Evolutionary conservation across 805 yeast species (phyloP).

Genomic region (Candida sakaeoensis): DNA sequence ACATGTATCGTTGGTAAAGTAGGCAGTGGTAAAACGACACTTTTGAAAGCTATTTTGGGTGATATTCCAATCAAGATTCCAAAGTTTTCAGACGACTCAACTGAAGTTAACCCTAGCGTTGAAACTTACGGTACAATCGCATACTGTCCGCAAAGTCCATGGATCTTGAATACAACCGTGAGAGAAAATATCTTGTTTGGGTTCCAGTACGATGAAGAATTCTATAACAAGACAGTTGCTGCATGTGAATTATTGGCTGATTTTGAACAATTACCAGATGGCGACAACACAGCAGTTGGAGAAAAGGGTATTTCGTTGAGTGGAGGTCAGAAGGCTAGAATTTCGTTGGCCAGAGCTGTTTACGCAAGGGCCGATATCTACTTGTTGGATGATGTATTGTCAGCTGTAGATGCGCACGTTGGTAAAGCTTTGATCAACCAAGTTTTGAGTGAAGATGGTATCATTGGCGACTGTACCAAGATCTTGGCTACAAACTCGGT

Average conservation of each 20-base stretch:
- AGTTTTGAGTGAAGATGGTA: slow-evolving; percentile 29
- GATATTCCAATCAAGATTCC: slow-evolving; percentile 18
- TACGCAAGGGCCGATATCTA: slow-evolving; percentile 38
- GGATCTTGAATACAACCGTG: slow-evolving; percentile 39
- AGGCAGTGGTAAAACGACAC: slow-evolving; percentile 38
- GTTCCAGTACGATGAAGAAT: slow-evolving; percentile 25
- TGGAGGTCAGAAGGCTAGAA: slow-evolving; percentile 43
- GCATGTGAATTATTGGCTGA: slow-evolving; percentile 38
- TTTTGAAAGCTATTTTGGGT: slow-evolving; percentile 33
- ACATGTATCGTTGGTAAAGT: slow-evolving; percentile 41
- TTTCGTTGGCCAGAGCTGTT: slow-evolving; percentile 40
- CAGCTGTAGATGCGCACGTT: slow-evolving; percentile 44
- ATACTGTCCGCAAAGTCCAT: slow-evolving; percentile 38
- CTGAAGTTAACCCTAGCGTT: slow-evolving; percentile 9
- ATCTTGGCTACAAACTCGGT: slow-evolving; percentile 40
- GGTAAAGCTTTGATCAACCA: slow-evolving; percentile 30
- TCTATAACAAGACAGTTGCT: slow-evolving; percentile 28
- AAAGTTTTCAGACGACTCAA: slow-evolving; percentile 12
- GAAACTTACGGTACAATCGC: slow-evolving; percentile 31
- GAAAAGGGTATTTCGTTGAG: slow-evolving; percentile 41
- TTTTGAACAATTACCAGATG: slow-evolving; percentile 34
- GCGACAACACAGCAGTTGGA: slow-evolving; percentile 38
- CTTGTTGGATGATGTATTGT: slow-evolving; percentile 36
- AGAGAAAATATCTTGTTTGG: slow-evolving; percentile 40
- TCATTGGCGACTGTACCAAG: slow-evolving; percentile 30